Base-by-base conservation (phyloP, 768 basidiomycete species). In the Leccinum sublutescens region DNA sequence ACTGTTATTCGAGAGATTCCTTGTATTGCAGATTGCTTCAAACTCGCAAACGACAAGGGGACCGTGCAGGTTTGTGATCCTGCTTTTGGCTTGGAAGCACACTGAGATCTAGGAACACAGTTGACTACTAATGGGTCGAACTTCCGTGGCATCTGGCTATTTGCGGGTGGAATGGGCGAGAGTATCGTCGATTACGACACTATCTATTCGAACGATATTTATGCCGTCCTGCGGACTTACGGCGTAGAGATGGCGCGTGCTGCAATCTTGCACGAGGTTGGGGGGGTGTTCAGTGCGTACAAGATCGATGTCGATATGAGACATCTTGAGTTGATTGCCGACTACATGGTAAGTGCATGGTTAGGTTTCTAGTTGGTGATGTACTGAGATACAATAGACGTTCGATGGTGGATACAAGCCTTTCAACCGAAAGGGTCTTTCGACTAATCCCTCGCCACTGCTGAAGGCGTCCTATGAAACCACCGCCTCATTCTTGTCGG, bases 401-500 rank as follows among this genome's bases (percentile, higher is more conserved):
- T 98, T 94, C 72, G 95, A 98, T 56, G 97, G 97, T 31, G 94
- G 90, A 29, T 99, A 95, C 80, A 96, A 93, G 76, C 94, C 97
- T 2, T 99, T 98, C 79, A 99, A 98, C 75, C 89, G 97, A 49
- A 93, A 89, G 63, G 97, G 97, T 55, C 90, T 99, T 58, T 88
- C 92, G 23, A 85, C 88, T 49, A 94, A 93, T 74, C 86, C 94
- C 25, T 98, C 95, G n/a, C 94, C 96, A 8, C 81, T 98, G 43
- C 84, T 98, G 56, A 98, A 98, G 74, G 97, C 97, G 1, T 97
- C 95, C 9, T 99, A 92, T 75, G 97, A 98, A 76, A 98, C 95
- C 4, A 98, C 96, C 0, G 91, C 89, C 2, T 81, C 88, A 1
- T 97, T 99, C 80, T 74, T 99, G 64, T 91, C 95, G 4, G 93